These are phyloP conservation scores for Psilocybe azurescens DNA, from an alignment of 768 basidiomycete genomes.

Conservation along the genomic window DNA sequence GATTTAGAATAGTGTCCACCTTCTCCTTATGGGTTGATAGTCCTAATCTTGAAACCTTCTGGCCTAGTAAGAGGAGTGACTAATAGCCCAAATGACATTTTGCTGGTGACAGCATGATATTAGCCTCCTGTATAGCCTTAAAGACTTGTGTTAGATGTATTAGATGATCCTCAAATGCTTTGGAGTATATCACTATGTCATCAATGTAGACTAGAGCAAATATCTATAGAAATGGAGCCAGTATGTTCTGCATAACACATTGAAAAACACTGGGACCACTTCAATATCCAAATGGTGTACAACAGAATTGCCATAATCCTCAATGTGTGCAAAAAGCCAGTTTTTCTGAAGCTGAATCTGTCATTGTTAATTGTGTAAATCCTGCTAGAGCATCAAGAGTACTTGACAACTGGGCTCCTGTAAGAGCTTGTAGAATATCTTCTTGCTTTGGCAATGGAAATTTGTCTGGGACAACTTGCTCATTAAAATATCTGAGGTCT, in stretches of 20 bases:
- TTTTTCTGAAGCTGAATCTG: neutral
- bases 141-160: constrained; percentile 33
- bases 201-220: constrained; percentile 48
- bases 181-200: constrained; percentile 42
- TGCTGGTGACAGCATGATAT: constrained; percentile 34
- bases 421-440: constrained; percentile 32
- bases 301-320: constrained; percentile 42
- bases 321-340: constrained; percentile 37
- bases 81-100: constrained; percentile 38
- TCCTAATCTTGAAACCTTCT: constrained; percentile 32
- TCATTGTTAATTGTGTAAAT: constrained; percentile 38
- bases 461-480: constrained; percentile 25
- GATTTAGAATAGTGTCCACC: constrained; percentile 33
- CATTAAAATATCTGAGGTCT: constrained; percentile 32
- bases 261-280: constrained; percentile 47
- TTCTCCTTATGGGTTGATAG: constrained; percentile 41
- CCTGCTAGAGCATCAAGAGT: constrained; percentile 33
- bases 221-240: constrained; percentile 42
- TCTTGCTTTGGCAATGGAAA: constrained; percentile 31
- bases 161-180: constrained; percentile 33
- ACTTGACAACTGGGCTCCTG: constrained; percentile 35
- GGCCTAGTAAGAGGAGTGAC: constrained; percentile 27
- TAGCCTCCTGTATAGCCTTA: constrained; percentile 27
- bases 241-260: constrained; percentile 42
- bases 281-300: constrained; percentile 44